Evolutionary conservation across 2,329 filamentous ascomycete species (phyloP).

Genomic region (Claviceps purpurea): DNA sequence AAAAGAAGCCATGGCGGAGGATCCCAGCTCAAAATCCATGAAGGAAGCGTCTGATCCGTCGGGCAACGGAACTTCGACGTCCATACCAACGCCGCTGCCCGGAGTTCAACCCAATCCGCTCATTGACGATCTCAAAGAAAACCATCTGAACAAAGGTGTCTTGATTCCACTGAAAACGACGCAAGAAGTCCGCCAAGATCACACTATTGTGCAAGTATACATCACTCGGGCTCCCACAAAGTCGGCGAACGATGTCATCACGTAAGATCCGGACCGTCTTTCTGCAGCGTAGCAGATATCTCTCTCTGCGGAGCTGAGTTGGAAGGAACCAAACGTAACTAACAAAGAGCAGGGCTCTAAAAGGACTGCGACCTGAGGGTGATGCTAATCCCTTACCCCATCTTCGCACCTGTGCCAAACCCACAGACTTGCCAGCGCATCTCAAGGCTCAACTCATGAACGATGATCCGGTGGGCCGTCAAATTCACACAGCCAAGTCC

Average conservation of each 20-base stretch:
- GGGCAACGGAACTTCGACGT: background rate
- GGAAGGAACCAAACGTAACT: constrained; percentile 3
- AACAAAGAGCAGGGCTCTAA: constrained; percentile 33
- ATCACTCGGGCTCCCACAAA: constrained; percentile 61
- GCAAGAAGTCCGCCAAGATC: constrained; percentile 47
- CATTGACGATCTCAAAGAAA: constrained; percentile 21
- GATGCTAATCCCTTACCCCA: constrained; percentile 54
- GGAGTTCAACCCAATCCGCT: constrained; percentile 22
- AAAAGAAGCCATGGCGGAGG: constrained; percentile 3
- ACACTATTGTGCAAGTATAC: constrained; percentile 48
- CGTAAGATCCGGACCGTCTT: constrained; percentile 31
- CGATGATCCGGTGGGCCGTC: constrained; percentile 37
- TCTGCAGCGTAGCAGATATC: background rate
- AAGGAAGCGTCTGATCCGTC: background rate
- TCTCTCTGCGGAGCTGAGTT: background rate
- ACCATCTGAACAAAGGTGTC: constrained; percentile 30
- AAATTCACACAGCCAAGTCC: constrained; percentile 46
- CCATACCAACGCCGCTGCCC: background rate
- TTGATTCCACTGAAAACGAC: constrained; percentile 52
- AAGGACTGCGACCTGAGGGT: constrained; percentile 43
- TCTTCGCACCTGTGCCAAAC: constrained; percentile 64
- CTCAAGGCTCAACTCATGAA: constrained; percentile 50
- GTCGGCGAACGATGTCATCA: constrained; percentile 57
- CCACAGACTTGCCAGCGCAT: constrained; percentile 51
- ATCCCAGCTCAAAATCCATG: background rate